Evolutionary conservation across 2,329 filamentous ascomycete genomes (phyloP), one percentile per base, ranked within the genome.

Genomic region (Fusarium sp.): DNA sequence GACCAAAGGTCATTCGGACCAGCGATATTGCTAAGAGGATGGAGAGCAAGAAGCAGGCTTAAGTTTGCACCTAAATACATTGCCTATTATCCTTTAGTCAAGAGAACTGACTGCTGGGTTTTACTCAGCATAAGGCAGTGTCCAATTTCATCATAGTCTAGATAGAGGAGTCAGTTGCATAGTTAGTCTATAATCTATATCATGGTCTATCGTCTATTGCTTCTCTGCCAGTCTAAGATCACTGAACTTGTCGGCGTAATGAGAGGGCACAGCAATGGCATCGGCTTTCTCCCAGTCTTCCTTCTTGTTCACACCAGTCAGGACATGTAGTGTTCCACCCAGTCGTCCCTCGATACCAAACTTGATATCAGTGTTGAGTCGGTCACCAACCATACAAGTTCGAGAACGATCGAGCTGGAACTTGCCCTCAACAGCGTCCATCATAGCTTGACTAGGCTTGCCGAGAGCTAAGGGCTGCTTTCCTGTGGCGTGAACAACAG

Each of bases 391-490:
- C 96, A 99, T 99, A 83, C 96, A 98, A 2, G 96, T 93, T 75
- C 91, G 91, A 68, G 87, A 89, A 41, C 95, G 89, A 81, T 98
- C 91, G 60, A 99, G 92, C 75, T 93, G 88, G 82, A 98, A 98
- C 83, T 97, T 97, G 65, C 95, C 95, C 85, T 98, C 95, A 64
- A 99, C 93, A 7, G 96, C 95, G 81, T 98, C 95, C 95, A 99
- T 97, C 96, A 99, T 99, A 8, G 95, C 95, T 85, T 97, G 95
- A 80, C 94, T 97, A 7, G 96, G 96, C 85, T 99, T 99, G 2
- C 96, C 96, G 44, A 98, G 85, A 7, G 93, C 91, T 36, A 94
- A 83, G 2, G 96, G 95, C 77, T 92, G 87, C 80, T 89, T 83
- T 24, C 86, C 86, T 8, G 89, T 86, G 86, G 94, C 94, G 80